These are phyloP conservation scores for Globisporangium middletonii DNA, from an alignment of 352 stramenopile genomes.

Conservation along the genomic window DNA sequence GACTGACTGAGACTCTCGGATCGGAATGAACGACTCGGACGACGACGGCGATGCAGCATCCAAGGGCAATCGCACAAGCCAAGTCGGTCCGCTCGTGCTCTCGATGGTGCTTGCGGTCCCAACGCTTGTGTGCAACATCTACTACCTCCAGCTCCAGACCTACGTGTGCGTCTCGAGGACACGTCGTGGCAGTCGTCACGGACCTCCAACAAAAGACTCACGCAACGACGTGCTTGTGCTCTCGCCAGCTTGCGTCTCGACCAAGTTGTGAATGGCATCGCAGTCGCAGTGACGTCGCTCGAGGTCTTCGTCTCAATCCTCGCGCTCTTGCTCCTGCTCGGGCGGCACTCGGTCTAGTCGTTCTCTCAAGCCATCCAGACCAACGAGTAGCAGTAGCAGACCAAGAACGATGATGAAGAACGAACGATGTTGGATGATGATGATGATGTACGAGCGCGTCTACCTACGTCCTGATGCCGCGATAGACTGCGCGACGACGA, in stretches of 20 bases:
- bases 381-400: too few species aligned
- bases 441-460: neutral
- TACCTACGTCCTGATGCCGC: neutral
- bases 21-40: too few species aligned
- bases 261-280: conserved; percentile 50
- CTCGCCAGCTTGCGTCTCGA: conserved; percentile 47
- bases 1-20: too few species aligned
- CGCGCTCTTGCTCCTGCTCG: conserved; percentile 35
- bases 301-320: conserved; percentile 50
- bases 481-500: too few species aligned
- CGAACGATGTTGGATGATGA: too few species aligned
- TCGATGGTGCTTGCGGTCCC: conserved; percentile 46
- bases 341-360: conserved; percentile 8
- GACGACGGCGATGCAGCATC: conserved; percentile 25
- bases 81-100: conserved; percentile 50
- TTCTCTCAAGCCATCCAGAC: neutral
- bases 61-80: conserved; percentile 78
- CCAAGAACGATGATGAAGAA: too few species aligned
- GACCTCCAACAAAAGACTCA: neutral
- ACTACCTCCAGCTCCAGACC: conserved; percentile 70
- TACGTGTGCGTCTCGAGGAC: conserved; percentile 43
- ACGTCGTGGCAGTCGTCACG: neutral
- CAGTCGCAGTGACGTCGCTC: conserved; percentile 42
- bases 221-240: conserved; percentile 1
- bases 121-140: conserved; percentile 61